Base-by-base conservation (phyloP, 2,329 filamentous ascomycete genomes). In the Camillea tinctor region DNA sequence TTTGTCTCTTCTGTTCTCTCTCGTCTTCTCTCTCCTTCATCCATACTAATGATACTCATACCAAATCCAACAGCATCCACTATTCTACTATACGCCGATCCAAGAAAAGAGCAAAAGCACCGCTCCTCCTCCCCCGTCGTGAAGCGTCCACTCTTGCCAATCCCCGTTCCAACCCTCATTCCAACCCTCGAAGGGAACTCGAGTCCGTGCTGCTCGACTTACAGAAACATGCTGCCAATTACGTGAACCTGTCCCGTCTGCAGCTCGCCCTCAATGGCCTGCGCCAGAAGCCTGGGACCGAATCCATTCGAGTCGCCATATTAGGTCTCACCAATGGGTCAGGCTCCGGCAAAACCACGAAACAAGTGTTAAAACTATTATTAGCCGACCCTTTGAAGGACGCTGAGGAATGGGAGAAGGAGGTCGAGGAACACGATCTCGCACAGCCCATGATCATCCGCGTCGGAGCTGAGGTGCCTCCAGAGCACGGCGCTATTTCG, bases 251-350 rank as follows among this genome's bases (percentile, higher is more conserved):
- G n/a, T 86, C 89, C 26, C 81, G 88, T 58, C 72, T 93, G 52
- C 88, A 91, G 73, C 82, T 94, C 66, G 90, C 90, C 13, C 76
- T 92, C 21, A 82, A 86, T 64, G 87, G 89, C 21, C 72, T 89
- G 60, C 80, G 82, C 36, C 84, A 88, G 69, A 69, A 73, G 1
- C 75, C 83, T 0, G 86, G 86, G 3, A 71, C 80, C 40, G 86
- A 88, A 71, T 79, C 82, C 1, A 79, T 88, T 30, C 79, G 86
- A 19, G 77, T 89, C 59, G 86, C 85, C 15, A 77, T 89, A 52
- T 72, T 88, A 7, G 82, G 81, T 9, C 70, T 86, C 24, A 72
- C 69, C 17, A 70, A 74, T 52, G 76, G 73, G 50, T 69, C 72
- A 48, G 72, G 74, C 13, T 74, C 79, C 0, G 74, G 75, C 54